Base-by-base conservation (phyloP, 2,329 filamentous ascomycete species). In the Calonectria ilicicola region DNA sequence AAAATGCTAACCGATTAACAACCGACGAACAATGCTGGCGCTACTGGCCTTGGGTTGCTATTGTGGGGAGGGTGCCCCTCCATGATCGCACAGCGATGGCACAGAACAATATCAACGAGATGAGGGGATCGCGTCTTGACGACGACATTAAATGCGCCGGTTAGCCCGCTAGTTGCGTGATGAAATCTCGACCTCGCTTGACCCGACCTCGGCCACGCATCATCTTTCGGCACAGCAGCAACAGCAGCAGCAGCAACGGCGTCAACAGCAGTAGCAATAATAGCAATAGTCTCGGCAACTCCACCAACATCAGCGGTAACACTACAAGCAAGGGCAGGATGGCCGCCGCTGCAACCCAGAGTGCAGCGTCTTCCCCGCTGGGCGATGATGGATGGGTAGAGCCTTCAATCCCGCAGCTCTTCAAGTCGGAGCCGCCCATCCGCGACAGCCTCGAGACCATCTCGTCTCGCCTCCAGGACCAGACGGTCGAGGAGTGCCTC, bases 401-500 rank as follows among this genome's bases (percentile, higher is more conserved):
- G 44, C 73, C 74, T 23, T 73, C 69, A 23, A 82, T 92, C 35
- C 90, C 91, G 21, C 85, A 86, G 58, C 83, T 93, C 69, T 93
- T 92, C 83, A 90, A 87, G 9, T 83, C 82, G 19, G 84, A 84
- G 47, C 92, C 94, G 15, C 87, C 87, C 21, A 90, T 98, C 76
- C 87, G 86, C 68, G 95, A 98, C 80, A 75, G 80, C 19, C 87
- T 96, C 64, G 81, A 85, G 62, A 97, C 95, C 5, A 86, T 90
- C 72, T 94, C 94, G 27, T 95, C 93, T 1, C 81, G 84, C 63
- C 82, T 90, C 32, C 95, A 98, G 83, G 89, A 93, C 71, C 86
- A 91, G 69, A 96, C 94, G 0, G 86, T 95, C 67, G 84, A 91
- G 44, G 89, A 90, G 79, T 94, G 94, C 78, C 84, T 95, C 35